Base-by-base conservation (phyloP, 108 stramenopile genomes). In the Conticribra guillardii region DNA sequence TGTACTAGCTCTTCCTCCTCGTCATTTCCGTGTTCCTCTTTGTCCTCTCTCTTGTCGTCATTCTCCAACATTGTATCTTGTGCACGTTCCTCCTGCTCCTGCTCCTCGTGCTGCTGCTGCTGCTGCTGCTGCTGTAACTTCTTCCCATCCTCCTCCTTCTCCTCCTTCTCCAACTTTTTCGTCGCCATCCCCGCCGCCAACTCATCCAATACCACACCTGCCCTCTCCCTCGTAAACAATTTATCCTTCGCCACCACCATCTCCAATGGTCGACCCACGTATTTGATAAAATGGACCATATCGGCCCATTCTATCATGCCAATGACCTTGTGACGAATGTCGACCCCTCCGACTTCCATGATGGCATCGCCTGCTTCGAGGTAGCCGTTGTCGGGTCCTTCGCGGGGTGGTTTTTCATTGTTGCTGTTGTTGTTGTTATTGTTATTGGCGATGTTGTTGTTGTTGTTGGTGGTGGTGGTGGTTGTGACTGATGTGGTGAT, bases 281-380 rank as follows among this genome's bases (percentile, higher is more conserved):
- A 60, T 69, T 54, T 76, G 27, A 81, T 64, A 57, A 81, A 81
- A 51, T 76, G 70, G 21, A 81, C 80, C 70, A 76, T 81, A 26
- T 81, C 80, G 14, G 74, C 73, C 80, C 80, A 81, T 46, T 78
- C 76, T n/a, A 57, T 24, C 19, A 23, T 28, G 3, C 75, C 75
- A 33, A 76, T 81, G 2, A 57, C 18, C 75, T 76, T 62, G 16
- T 58, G 32, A 17, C 93, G 82, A 15, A 94, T 60, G 54, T 94
- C 89, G 14, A 94, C 93, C 9, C 93, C 93, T 2, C 89, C 93
- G 37, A 89, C 90, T 69, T 94, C 93, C 55, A 90, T 78, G 57
- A 94, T 80, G 22, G 88, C 79, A 79, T 94, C 93, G 0, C 93
- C 93, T 2, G 74, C 74, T 41, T 84, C 60, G 28, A 94, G 78